Base-by-base conservation (phyloP, 202 grass and related monocot species). In the Panicum virgatum region DNA sequence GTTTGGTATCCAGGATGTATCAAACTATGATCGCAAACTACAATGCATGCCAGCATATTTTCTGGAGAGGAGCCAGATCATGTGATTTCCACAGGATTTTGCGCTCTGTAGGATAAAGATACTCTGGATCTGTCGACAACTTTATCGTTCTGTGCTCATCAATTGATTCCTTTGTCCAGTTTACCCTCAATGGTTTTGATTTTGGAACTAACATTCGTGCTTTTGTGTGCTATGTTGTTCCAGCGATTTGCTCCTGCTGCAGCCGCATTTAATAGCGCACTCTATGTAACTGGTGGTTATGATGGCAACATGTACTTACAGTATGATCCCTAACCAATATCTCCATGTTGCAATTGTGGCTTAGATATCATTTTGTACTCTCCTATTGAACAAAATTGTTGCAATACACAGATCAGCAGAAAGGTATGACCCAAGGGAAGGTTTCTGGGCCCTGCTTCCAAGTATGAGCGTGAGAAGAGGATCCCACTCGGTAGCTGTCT, bases 341-440 rank as follows among this genome's bases (percentile, higher is more conserved):
- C 19, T 16, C 34, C 29, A 42, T 63, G 15, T 12, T 79, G 57
- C 64, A 43, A 36, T 51, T 83, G 23, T 75, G 34, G 52, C 37
- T 59, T 22, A n/a, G 9, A 43, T 72, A 72, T 58, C 22, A 37
- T 75, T 62, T 25, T 58, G 54, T 9, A 43, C 80, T 66, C 72
- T 58, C 53, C 29, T 38, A 72, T 29, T 72, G 12, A 75, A 80
- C 52, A 30, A 79, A 75, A 63, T 79, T 32, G 56, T 58, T 32
- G 3, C 56, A 79, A 81, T 75, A 29, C 73, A 76, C 82, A 94
- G 91, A 48, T 86, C 91, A 63, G 73, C 80, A 59, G 95, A 98
- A 89, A 91, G 92, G 76, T 98, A 85, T 46, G 95, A 98, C 89
- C 95, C 95, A 66, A 91, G 95, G 76, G 95, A 98, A 88, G 92